A percentile compares a stretch with the other conserved stretches of the same genome.
phyloP scores from a whole-genome alignment of 495 filamentous ascomycete species.

The Xylaria venustula region DNA sequence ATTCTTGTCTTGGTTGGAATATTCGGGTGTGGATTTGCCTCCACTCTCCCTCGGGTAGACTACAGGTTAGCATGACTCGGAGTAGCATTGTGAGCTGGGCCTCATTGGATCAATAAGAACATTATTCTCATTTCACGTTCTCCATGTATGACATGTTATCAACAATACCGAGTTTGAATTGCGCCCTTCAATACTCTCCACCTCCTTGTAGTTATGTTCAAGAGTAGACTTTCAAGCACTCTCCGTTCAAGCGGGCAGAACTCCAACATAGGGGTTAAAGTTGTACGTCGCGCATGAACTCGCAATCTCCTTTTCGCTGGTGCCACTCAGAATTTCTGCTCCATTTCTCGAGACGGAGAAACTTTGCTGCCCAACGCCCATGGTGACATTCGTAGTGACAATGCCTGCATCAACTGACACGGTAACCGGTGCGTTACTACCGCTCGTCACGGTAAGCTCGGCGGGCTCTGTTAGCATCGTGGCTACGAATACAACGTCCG shows the following conservation, averaged over 20 bases:
- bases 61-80: no score
- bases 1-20: not conserved
- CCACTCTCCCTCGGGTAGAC: not conserved
- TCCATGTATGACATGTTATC: not conserved
- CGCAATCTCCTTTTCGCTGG: conserved; percentile 49
- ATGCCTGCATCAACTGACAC: conserved; percentile 49
- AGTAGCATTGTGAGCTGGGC: no score
- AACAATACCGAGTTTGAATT: no score
- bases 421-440: conserved; percentile 41
- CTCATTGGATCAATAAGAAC: not conserved
- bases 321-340: conserved; percentile 43
- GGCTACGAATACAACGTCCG: conserved; percentile 54
- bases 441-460: conserved; percentile 47
- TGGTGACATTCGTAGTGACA: conserved; percentile 38
- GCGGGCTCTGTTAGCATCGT: conserved; percentile 48
- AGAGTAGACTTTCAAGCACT: no score
- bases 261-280: conserved; percentile 56
- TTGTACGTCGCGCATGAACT: conserved; percentile 56
- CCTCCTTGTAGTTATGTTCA: not conserved
- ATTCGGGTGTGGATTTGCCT: not conserved
- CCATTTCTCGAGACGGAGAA: conserved; percentile 47
- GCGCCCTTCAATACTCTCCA: not conserved
- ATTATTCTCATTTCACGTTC: not conserved
- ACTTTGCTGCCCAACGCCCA: conserved; percentile 53
- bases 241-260: not conserved